These are phyloP conservation scores for Cyclotella choctawhatcheeana DNA, from an alignment of 108 stramenopile species.

Conservation along the genomic window DNA sequence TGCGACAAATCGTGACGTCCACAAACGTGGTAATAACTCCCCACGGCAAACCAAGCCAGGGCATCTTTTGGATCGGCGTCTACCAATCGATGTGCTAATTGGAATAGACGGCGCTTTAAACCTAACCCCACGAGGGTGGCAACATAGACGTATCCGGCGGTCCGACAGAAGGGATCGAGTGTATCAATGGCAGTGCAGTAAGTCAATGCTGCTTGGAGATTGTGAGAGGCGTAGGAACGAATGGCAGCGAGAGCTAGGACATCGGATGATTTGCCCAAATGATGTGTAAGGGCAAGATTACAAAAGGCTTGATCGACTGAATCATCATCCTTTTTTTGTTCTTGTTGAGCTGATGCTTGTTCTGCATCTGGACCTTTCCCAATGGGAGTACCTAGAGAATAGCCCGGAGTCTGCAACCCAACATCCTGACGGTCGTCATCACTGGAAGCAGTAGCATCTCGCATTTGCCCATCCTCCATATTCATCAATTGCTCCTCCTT, in stretches of 20 bases:
- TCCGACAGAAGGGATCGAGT: constrained; percentile 73
- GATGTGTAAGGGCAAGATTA: constrained; percentile 57
- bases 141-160: constrained; percentile 71
- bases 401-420: constrained; percentile 35
- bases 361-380: constrained; percentile 8
- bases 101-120: constrained; percentile 88
- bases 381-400: constrained; percentile 20
- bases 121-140: constrained; percentile 79
- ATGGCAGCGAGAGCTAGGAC: constrained; percentile 79
- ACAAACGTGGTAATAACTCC: constrained; percentile 91
- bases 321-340: neutral
- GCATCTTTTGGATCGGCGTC: constrained; percentile 86
- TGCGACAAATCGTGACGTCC: constrained; percentile 91
- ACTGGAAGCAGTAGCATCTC: constrained; percentile 30
- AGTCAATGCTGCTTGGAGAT: constrained; percentile 59
- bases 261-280: constrained; percentile 69
- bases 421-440: constrained; percentile 18
- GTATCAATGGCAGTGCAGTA: constrained; percentile 69
- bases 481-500: too few relatives aligned
- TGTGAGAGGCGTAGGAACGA: constrained; percentile 70
- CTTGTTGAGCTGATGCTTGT: too few relatives aligned
- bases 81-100: constrained; percentile 93
- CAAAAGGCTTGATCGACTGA: constrained; percentile 69
- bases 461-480: neutral
- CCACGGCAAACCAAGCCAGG: constrained; percentile 92